Base-by-base conservation (phyloP, 225 moss, liverwort and hornwort species). In the Takakia lepidozioides region DNA sequence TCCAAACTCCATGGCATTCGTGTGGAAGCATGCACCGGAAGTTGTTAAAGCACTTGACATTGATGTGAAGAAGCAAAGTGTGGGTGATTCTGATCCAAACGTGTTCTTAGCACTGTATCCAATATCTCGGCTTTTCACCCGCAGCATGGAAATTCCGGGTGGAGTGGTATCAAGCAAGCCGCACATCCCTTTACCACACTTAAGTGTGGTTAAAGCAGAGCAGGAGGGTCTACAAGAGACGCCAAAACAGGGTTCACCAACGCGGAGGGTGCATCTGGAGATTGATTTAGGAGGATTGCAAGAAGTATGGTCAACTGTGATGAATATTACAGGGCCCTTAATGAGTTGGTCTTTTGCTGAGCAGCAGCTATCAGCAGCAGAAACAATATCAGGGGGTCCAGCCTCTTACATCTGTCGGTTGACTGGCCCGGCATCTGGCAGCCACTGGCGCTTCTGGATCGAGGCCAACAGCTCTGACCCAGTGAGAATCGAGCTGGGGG, bases 261-360 rank as follows among this genome's bases (percentile, higher is more conserved):
- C 52, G 63, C 67, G 93, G 18, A 72, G 75, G 60, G 70, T 98
- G 64, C 71, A 91, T 62, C 13, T 98, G 50, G 80, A 87, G 63
- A 68, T 91, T 27, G 73, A 87, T 43, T 68, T 85, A 58, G 95
- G 95, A 63, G 84, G 75, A 23, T 63, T 87, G 69, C 53, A 81
- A 48, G 75, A 80, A 37, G 72, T 98, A 22, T 98, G 95, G 95
- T 71, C 84, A 48, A 80, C 91, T 30, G 95, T 81, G 3, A 73
- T 98, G 80, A 91, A 91, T 56, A 81, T 98, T 25, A 84, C 90
- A 10, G 95, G 95, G 49, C 91, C 56, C 16, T 47, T 98, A 20
- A 54, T 52, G 20, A 78, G 65, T 59, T 98, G 95, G 95, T 98
- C 95, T 56, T 91, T 98, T 62, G 95, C 80, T 60, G 45, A 79